These are phyloP conservation scores for Thymus quinquecostatus DNA, from an alignment of 257 asterid genomes.

Conservation along the genomic window DNA sequence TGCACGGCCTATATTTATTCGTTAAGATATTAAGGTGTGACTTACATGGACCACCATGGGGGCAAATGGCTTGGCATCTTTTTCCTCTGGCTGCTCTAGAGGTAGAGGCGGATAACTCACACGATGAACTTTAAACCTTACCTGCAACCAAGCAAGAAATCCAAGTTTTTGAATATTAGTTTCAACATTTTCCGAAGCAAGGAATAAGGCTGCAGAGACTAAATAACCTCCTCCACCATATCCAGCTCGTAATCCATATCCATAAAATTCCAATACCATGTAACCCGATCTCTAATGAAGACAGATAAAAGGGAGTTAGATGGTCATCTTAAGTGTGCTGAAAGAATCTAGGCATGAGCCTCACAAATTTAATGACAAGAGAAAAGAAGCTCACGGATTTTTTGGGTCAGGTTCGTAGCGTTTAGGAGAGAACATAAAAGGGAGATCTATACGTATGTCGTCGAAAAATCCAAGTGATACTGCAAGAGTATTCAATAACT, in stretches of 20 bases:
- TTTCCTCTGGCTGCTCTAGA: constrained; percentile 45
- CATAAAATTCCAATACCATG: constrained; percentile 73
- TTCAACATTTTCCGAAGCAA: constrained; percentile 16
- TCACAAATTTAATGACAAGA: constrained; percentile 15
- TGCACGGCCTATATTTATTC: not conserved
- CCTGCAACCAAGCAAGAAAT: constrained; percentile 38
- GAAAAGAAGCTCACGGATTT: constrained; percentile 52
- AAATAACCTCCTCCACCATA: constrained; percentile 69
- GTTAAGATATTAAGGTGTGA: constrained; percentile 5
- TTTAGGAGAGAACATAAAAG: constrained; percentile 44
- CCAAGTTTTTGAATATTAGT: constrained; percentile 7
- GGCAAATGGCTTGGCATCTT: constrained; percentile 46
- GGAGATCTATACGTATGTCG: constrained; percentile 60
- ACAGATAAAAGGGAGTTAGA: not conserved
- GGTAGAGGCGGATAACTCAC: constrained; percentile 76
- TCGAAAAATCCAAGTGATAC: constrained; percentile 93
- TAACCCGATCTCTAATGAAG: constrained; percentile 41
- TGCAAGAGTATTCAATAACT: constrained; percentile 38
- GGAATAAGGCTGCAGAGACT: not conserved
- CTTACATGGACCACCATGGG: constrained; percentile 62
- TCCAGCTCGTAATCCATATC: constrained; percentile 62
- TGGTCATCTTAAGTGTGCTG: not conserved
- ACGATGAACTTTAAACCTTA: constrained; percentile 49
- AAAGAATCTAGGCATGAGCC: not conserved
- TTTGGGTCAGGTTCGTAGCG: constrained; percentile 68